These are phyloP conservation scores for Didymella glomerata DNA, from an alignment of 2,329 filamentous ascomycete genomes.

Conservation along the genomic window DNA sequence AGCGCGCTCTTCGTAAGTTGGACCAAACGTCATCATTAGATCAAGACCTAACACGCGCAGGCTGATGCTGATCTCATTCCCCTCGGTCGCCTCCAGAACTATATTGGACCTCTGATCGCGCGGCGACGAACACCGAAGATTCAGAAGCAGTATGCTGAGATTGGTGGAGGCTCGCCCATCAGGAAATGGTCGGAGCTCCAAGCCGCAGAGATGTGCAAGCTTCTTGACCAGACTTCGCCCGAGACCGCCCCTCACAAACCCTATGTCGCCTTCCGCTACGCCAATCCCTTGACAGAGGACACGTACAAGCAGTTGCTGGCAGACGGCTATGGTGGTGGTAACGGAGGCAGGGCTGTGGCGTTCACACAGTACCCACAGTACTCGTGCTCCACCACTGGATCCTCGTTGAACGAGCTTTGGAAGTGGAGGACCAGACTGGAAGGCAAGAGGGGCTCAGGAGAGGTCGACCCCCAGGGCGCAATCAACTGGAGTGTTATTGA, in stretches of 20 bases:
- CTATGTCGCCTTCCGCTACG: constrained; percentile 97
- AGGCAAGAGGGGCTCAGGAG: constrained; percentile 69
- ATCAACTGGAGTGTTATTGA: constrained; percentile 99
- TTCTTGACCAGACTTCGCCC: constrained; percentile 88
- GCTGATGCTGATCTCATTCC: constrained; percentile 94
- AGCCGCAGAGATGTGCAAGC: constrained; percentile 94
- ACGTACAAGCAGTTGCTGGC: constrained; percentile 85
- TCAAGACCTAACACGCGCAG: constrained; percentile 57
- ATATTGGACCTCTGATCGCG: constrained; percentile 88
- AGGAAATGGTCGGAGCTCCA: constrained; percentile 98
- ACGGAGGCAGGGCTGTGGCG: constrained; percentile 90
- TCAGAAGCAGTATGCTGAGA: constrained; percentile 91
- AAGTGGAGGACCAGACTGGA: constrained; percentile 92
- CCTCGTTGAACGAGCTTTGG: constrained; percentile 96
- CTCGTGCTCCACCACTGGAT: constrained; percentile 96
- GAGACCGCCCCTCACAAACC: constrained; percentile 96
- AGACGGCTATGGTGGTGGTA: constrained; percentile 90
- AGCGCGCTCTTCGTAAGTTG: constrained; percentile 85
- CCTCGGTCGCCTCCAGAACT: constrained; percentile 88
- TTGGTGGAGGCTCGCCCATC: constrained; percentile 97
- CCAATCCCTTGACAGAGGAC: constrained; percentile 89
- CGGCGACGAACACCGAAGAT: constrained; percentile 93
- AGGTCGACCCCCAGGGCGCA: constrained; percentile 66
- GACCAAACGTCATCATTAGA: not conserved
- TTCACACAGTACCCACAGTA: constrained; percentile 99